Evolutionary conservation across 495 filamentous ascomycete species (phyloP), one percentile per base, ranked within the genome.

Genomic region (Gamarada debralockiae): DNA sequence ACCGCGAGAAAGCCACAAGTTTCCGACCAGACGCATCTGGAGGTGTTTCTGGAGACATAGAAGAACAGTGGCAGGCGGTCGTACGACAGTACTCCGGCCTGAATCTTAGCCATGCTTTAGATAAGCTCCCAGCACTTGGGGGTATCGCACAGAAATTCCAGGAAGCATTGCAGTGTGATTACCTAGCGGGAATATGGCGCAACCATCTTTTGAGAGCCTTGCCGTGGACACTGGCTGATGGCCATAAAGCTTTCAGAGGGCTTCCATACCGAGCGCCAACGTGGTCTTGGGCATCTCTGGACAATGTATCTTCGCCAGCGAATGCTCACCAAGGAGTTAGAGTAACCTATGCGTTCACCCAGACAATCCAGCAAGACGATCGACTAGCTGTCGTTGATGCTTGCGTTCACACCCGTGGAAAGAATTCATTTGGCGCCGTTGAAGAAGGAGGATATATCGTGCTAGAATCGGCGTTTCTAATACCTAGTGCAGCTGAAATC

Each of bases 141-240:
- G 49, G 49, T 15, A 52, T 52, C 24, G 49, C 49, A 36, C 10
- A 45, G 37, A 12, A 52, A 31, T 52, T 52, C 24, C 49, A 52
- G 20, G 25, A 12, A 9, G 22, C 25, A 37, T 17, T 42, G 8
- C 2, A 21, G 21, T 15, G 8, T 37, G 24, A 52, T 13, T 52
- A 52, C 49, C 8, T 52, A 18, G 49, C 49, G 20, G 49, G 49
- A 6, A n/a, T 52, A 42, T 52, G 49, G 49, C 33, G 18, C 21
- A 38, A 49, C 20, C 17, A 37, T 22, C 18, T 49, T 9, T 36
- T 49, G 13, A 49, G 33, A 21, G 46, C 27, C 29, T 31, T 49
- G 17, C 21, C 18, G 8, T 49, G 46, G 46, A 47, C 29, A 13
- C 20, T 47, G 25, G 44, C 44, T 29, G 44, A 47, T 47, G 44